A percentile compares a stretch with the other conserved stretches of the same genome.
These are phyloP conservation scores for Pythium phragmitis DNA, from an alignment of 352 stramenopile genomes.

Conservation along the genomic window DNA sequence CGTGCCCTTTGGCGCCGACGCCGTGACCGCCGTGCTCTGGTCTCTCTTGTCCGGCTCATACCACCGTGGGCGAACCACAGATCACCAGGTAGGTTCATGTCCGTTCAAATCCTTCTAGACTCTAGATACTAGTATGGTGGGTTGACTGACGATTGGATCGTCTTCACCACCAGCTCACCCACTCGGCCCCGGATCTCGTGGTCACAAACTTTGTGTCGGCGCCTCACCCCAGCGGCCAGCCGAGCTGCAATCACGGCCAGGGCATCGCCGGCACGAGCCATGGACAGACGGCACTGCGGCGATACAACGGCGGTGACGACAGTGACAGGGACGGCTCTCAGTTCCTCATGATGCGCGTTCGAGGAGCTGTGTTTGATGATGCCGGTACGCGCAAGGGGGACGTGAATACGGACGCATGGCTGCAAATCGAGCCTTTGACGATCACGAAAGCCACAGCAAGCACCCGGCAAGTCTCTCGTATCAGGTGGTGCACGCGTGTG, in stretches of 20 bases:
- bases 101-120: too few relatives aligned
- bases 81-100: neutral
- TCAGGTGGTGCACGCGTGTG: slow-evolving; percentile 10
- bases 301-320: neutral
- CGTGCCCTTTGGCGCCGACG: neutral
- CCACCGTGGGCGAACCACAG: neutral
- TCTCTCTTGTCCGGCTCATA: neutral
- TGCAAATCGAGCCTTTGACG: slow-evolving; percentile 5
- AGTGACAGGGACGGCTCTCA: neutral
- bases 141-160: neutral
- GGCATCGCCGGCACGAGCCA: slow-evolving; percentile 5
- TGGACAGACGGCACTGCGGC: slow-evolving; percentile 3
- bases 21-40: neutral
- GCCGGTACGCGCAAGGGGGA: slow-evolving; percentile 1
- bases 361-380: slow-evolving; percentile 1
- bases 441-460: neutral
- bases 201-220: slow-evolving; percentile 7
- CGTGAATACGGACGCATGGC: slow-evolving; percentile 7
- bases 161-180: neutral
- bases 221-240: neutral
- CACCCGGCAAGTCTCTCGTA: neutral
- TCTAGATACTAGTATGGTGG: too few relatives aligned
- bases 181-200: slow-evolving; percentile 4
- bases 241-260: slow-evolving; percentile 14
- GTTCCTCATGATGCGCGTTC: neutral